phyloP scores from a whole-genome alignment of 305 asterid species.

The Salvia sclarea region DNA sequence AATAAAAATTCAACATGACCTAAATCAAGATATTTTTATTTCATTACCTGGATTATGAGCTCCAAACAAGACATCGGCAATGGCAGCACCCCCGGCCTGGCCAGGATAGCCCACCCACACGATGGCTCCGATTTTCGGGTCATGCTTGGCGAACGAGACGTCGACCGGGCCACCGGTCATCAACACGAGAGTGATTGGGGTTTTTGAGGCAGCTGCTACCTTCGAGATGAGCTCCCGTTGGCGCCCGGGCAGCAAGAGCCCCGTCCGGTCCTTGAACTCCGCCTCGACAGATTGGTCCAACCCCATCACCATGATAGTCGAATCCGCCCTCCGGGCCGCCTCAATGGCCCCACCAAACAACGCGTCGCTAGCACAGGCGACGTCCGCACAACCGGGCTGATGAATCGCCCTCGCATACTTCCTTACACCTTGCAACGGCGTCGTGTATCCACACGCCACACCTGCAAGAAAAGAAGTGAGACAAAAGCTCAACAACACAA shows the following conservation, averaged over 20 bases:
- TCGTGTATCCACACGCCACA: constrained; percentile 77
- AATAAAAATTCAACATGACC: no score
- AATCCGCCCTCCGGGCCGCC: constrained; percentile 67
- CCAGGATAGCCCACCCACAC: constrained; percentile 94
- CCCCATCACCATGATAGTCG: constrained; percentile 74
- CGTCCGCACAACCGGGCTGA: constrained; percentile 66
- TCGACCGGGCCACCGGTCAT: constrained; percentile 90
- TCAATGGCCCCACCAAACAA: constrained; percentile 55
- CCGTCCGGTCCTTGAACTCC: constrained; percentile 68
- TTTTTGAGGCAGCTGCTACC: constrained; percentile 70
- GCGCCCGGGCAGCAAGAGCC: constrained; percentile 63
- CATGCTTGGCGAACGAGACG: constrained; percentile 62
- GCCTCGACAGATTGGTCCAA: constrained; percentile 80
- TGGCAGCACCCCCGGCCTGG: constrained; percentile 87
- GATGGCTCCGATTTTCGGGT: constrained; percentile 61
- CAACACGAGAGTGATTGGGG: constrained; percentile 62
- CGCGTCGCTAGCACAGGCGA: constrained; percentile 49
- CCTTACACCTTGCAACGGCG: constrained; percentile 69
- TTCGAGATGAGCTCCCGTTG: constrained; percentile 69
- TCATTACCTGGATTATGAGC: constrained; percentile 86
- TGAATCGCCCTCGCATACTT: constrained; percentile 57
- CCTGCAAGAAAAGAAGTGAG: constrained; percentile 36
- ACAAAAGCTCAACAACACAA: neutral
- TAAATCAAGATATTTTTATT: neutral
- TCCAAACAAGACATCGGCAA: constrained; percentile 80